A percentile compares a stretch with the other conserved stretches of the same genome.
These are phyloP conservation scores for Malus hybrid DNA, from an alignment of 331 rosid species.

Conservation along the genomic window DNA sequence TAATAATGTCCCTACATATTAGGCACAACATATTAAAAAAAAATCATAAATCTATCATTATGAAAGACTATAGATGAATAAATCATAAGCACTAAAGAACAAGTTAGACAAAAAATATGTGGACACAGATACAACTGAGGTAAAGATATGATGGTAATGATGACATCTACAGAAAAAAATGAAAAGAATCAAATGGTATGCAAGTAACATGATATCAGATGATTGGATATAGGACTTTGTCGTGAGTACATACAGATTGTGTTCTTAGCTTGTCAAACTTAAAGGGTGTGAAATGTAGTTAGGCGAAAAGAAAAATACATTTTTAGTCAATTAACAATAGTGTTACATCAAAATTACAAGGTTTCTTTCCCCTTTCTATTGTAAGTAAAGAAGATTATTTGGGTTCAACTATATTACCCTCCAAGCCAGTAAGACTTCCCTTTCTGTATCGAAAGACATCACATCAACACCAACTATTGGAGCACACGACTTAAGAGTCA, in stretches of 20 bases:
- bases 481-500: conserved; percentile 93
- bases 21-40: neutral
- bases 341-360: neutral
- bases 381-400: conserved; percentile 3
- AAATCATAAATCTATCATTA: neutral
- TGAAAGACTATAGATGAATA: neutral
- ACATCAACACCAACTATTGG: conserved; percentile 96
- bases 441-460: conserved; percentile 81
- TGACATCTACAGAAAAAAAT: neutral
- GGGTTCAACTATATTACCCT: conserved; percentile 50
- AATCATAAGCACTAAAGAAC: neutral
- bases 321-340: neutral
- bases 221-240: neutral
- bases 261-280: neutral
- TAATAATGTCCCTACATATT: neutral
- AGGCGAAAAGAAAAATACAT: neutral
- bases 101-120: neutral
- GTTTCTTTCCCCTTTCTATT: neutral
- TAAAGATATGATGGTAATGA: neutral
- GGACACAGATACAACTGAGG: neutral
- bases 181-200: neutral
- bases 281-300: neutral
- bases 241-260: neutral
- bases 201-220: neutral
- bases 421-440: conserved; percentile 92